Base-by-base conservation (phyloP, 495 filamentous ascomycete species). In the Podospora appendiculata region DNA sequence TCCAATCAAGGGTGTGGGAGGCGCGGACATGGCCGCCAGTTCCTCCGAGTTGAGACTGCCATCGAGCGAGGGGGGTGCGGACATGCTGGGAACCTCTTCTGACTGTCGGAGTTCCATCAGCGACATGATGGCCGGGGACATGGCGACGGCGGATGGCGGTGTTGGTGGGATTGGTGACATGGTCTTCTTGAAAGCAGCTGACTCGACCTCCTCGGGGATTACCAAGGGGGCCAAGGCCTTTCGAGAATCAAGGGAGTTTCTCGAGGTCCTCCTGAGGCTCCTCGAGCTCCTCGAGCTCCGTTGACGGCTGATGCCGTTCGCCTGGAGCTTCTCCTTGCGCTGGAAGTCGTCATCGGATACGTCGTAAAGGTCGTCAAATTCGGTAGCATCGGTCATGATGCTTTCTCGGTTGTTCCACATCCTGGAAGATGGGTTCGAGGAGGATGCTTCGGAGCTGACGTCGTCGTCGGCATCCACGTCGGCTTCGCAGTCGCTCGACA, bases 301-400 rank as follows among this genome's bases (percentile, higher is more conserved):
- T 42, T 66, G 62, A 18, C 69, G 67, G 45, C 57, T 35, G 41
- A 69, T 66, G 9, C 66, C 66, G 51, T 64, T 71, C 11, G 69
- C 57, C 50, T 60, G 58, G 36, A 63, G 58, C 42, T 53, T 62
- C 35, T 57, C 53, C 56, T 68, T 66, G 41, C 62, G 61, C 36
- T 53, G 55, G 32, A 53, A 53, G 47, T 74, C 72, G 6, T 84
- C 79, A 42, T 94, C 89, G 48, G 87, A 88, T 34, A 87, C 76
- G 65, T 95, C 89, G 59, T 95, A 94, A 17, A 96, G 68, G 53
- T 93, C 89, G 61, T 93, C 89, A 62, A 90, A 91, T 34, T 87
- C 83, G 56, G 77, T 81, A 41, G 68, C 76, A 45, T 79, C 73
- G 43, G 76, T 80, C 51, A 73, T 72, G 42, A 73, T 73, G 54